phyloP scores from a whole-genome alignment of 192 early-diverging fungal species.

The Umbelopsis sp. region DNA sequence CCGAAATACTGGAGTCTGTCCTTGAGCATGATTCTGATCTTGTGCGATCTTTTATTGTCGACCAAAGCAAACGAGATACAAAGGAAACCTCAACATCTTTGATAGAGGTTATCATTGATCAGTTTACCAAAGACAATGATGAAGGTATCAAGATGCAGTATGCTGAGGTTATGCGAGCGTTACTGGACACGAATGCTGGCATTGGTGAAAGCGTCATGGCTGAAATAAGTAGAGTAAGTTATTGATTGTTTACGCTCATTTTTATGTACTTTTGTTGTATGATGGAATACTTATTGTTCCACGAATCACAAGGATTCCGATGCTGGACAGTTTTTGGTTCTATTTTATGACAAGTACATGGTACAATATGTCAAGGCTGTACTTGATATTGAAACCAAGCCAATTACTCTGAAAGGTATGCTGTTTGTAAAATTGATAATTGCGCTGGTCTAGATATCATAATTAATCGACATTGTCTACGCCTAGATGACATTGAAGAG shows the following conservation, averaged over 20 bases:
- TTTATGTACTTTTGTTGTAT: background rate
- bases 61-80: conserved; percentile 53
- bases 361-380: conserved; percentile 67
- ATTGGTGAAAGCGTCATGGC: conserved; percentile 33
- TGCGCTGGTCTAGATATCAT: conserved; percentile 17
- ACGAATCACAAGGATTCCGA: conserved; percentile 47
- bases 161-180: conserved; percentile 70
- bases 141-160: conserved; percentile 69
- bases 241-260: background rate
- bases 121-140: conserved; percentile 63
- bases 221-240: conserved; percentile 30
- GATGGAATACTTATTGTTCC: background rate
- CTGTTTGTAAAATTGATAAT: conserved; percentile 4
- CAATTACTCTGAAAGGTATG: conserved; percentile 27
- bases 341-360: conserved; percentile 78
- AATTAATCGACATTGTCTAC: conserved; percentile 12
- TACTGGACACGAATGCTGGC: conserved; percentile 68
- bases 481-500: conserved; percentile 9
- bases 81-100: conserved; percentile 42
- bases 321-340: conserved; percentile 71
- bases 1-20: conserved; percentile 70
- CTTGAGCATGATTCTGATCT: conserved; percentile 81
- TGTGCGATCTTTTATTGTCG: conserved; percentile 69
- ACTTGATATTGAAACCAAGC: conserved; percentile 42
- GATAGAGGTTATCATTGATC: conserved; percentile 65